Base-by-base conservation (phyloP, 2,329 filamentous ascomycete species). In the Bertia moriformis region DNA sequence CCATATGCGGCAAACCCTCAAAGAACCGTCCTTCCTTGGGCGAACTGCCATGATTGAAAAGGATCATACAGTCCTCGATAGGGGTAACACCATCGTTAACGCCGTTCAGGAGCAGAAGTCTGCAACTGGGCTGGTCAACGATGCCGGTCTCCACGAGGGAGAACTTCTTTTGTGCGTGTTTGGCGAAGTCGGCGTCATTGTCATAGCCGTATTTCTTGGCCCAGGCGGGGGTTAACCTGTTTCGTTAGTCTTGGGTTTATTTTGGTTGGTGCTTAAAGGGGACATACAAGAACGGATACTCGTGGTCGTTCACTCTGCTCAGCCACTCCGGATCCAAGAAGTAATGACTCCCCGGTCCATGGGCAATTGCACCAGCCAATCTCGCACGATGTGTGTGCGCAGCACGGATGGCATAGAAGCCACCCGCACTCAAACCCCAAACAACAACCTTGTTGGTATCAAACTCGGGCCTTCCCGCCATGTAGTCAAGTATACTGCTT, bases 401-500 rank as follows among this genome's bases (percentile, higher is more conserved):
- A 2, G 70, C 48, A 14, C 72, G 59, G 7, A 75, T 68, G 2
- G 67, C 63, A 47, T 76, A 74, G 52, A 69, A 75, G 0, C 71
- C 72, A 14, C 72, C 72, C 0, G 71, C 76, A 40, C 61, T 66
- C 48, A 73, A 72, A 0, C 65, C 69, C 70, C 71, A 76, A 19
- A 70, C 58, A 0, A 65, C 61, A 4, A 71, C 48, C 38, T 62
- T 64, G 19, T 52, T 52, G 40, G 57, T 60, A 43, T 73, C 67
- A 32, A 75, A 62, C 4, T 48, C 55, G 1, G 56, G 44, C 44
- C 70, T 67, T 29, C 49, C 43, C 18, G 56, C 63, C 13, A 73
- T 48, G 69, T 69, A 75, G 46, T 69, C 67, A 33, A 75, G 61
- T 19, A 77, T 48, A 40, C 61, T 69, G 3, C 51, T 60, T 60